A percentile compares a stretch with the other conserved stretches of the same genome.
Conservation (phyloP, 768 basidiomycete species). For the Aureoboletus auriporus region DNA sequence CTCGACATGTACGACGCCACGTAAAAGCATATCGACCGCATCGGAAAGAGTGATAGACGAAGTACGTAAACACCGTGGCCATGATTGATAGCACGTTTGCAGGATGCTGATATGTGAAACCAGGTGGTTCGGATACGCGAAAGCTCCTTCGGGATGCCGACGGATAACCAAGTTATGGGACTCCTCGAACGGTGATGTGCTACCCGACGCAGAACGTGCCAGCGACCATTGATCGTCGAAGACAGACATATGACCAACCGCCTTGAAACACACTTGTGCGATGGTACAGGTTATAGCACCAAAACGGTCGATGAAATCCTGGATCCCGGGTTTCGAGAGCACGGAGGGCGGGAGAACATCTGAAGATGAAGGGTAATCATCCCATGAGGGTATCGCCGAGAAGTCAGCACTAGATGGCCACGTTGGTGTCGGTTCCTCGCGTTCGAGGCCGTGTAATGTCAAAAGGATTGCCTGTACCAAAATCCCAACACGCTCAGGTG, state of each 20-base stretch:
- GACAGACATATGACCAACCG: slow-evolving; percentile 72
- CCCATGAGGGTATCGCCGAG: slow-evolving; percentile 42
- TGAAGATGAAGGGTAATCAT: slow-evolving; percentile 70
- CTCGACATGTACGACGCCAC: slow-evolving; percentile 83
- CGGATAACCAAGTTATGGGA: slow-evolving; percentile 63
- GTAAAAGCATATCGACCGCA: slow-evolving; percentile 73
- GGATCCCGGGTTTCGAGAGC: slow-evolving; percentile 60
- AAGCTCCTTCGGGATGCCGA: slow-evolving; percentile 57
- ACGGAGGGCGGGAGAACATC: slow-evolving; percentile 54
- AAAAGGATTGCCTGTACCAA: slow-evolving; percentile 74
- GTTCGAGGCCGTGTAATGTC: slow-evolving; percentile 68
- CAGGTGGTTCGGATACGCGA: slow-evolving; percentile 64
- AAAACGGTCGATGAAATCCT: slow-evolving; percentile 67
- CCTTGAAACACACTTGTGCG: slow-evolving; percentile 54
- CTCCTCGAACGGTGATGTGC: slow-evolving; percentile 60
- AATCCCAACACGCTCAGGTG: slow-evolving; percentile 71
- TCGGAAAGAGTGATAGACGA: slow-evolving; percentile 50
- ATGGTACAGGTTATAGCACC: slow-evolving; percentile 55
- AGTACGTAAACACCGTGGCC: slow-evolving; percentile 75
- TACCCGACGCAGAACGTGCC: slow-evolving; percentile 35
- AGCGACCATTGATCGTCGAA: slow-evolving; percentile 83
- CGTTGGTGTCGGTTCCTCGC: slow-evolving; percentile 60
- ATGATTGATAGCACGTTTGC: slow-evolving; percentile 73
- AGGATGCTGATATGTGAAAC: slow-evolving; percentile 66
- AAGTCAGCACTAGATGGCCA: slow-evolving; percentile 84